phyloP scores from a whole-genome alignment of 1,284 basidiomycete genomes.

The Rhodotorula sp. region DNA sequence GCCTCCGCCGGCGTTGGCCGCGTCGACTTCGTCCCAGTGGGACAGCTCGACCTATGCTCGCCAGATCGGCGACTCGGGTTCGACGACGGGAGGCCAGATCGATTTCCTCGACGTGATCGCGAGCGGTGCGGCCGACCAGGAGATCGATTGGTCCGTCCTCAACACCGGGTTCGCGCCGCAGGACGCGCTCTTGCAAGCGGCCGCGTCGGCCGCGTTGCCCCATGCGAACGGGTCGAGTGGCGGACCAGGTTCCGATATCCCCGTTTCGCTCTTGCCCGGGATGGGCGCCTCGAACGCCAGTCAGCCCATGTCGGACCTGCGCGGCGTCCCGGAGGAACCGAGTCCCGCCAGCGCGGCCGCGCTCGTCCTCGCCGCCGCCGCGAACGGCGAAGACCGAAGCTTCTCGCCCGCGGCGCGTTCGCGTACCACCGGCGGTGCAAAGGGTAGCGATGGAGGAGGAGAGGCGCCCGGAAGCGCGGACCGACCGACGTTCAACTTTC shows the following conservation, averaged over 20 bases:
- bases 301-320: conserved; percentile 29
- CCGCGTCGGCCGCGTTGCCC: not conserved
- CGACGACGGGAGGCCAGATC: conserved; percentile 1
- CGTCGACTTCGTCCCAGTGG: conserved; percentile 20
- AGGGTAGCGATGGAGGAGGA: not conserved
- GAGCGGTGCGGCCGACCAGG: conserved; percentile 17
- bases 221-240: not conserved
- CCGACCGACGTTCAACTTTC: not conserved
- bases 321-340: conserved; percentile 24
- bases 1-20: not conserved
- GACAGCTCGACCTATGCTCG: conserved; percentile 26
- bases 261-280: not conserved
- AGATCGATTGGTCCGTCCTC: conserved; percentile 37
- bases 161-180: conserved; percentile 16
- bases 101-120: conserved; percentile 37
- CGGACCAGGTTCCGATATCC: not conserved
- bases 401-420: not conserved
- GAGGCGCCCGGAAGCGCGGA: conserved; percentile 2
- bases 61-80: conserved; percentile 19
- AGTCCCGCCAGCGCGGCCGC: conserved; percentile 15
- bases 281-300: conserved; percentile 8
- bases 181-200: conserved; percentile 1
- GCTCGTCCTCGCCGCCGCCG: conserved; percentile 9
- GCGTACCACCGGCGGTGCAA: not conserved
- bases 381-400: conserved; percentile 7